Evolutionary conservation across 345 rosid species (phyloP), one percentile per base, ranked within the genome.

Genomic region (Syzygium aromaticum): DNA sequence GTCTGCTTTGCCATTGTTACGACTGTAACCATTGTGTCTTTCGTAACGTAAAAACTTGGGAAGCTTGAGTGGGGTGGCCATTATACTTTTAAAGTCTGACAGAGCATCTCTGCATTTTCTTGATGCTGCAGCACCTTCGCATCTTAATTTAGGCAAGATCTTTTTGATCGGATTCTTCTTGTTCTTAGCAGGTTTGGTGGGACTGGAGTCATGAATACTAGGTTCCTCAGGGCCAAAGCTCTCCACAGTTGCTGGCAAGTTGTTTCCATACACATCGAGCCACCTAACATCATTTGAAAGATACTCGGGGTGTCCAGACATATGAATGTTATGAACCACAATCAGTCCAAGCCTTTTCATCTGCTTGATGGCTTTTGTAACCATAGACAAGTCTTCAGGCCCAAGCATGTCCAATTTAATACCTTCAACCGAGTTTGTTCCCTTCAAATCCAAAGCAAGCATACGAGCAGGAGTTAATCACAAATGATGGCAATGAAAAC

Each of bases 281-380:
- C 86, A 86, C 21, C 54, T 88, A 27, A 82, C 52, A 25, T 88
- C 73, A n/a, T 59, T 83, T 6, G 88, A 86, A 51, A 86, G 88
- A 53, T 88, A 25, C 49, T 64, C 88, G 16, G 85, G 84, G 46
- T 85, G 40, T 33, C 87, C 85, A 73, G 92, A 90, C 57, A 91
- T 63, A 17, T 73, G 83, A 13, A 88, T 51, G 22, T 85, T 59
- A 43, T 40, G 54, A 51, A 90, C 49, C 56, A 63, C n/a, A n/a
- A n/a, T 52, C 40, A 90, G 57, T 22, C 93, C 84, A n/a, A 91
- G 88, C 27, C 40, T 87, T 80, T 52, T 73, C 89, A 90, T 88
- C 77, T 86, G 86, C 28, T 43, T 30, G 23, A 92, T 85, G 11
- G 87, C 80, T 78, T 84, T 85, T 10, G 67, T 56, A 52, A 84